Evolutionary conservation across 2,329 filamentous ascomycete species (phyloP).

Genomic region (Microthyrium microscopicum): DNA sequence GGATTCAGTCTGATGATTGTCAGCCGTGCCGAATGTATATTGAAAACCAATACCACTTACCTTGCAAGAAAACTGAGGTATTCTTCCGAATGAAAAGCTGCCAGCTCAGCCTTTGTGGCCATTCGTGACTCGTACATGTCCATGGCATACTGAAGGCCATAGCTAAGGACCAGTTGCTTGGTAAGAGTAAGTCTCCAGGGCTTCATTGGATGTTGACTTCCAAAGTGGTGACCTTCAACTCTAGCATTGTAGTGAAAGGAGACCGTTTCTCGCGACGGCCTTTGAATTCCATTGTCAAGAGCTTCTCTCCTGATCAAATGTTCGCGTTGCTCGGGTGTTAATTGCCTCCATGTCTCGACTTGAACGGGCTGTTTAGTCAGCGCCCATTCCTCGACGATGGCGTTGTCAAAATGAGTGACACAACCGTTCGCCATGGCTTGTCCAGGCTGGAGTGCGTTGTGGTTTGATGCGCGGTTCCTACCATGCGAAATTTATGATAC

Average conservation of each 20-base stretch:
- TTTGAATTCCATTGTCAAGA: slow-evolving; percentile 51
- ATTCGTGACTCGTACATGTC: slow-evolving; percentile 75
- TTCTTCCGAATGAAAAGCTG: slow-evolving; percentile 70
- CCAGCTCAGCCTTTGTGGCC: slow-evolving; percentile 76
- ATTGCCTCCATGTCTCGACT: slow-evolving; percentile 8
- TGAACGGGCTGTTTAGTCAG: slow-evolving; percentile 1
- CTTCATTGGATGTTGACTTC: slow-evolving; percentile 96
- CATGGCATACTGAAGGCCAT: slow-evolving; percentile 94
- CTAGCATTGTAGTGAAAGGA: slow-evolving; percentile 92
- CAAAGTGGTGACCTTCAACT: slow-evolving; percentile 94
- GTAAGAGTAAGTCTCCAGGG: slow-evolving; percentile 92
- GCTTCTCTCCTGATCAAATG: slow-evolving; percentile 36
- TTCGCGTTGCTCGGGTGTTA: slow-evolving; percentile 24
- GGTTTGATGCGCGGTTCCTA: background rate
- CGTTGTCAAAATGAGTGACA: slow-evolving; percentile 7
- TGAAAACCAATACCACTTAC: slow-evolving; percentile 11
- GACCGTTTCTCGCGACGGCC: slow-evolving; percentile 74
- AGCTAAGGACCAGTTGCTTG: slow-evolving; percentile 85
- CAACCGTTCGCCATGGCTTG: slow-evolving; percentile 1
- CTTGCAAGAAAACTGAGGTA: slow-evolving; percentile 72
- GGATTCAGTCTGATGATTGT: slow-evolving; percentile 3
- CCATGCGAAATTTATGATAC: background rate
- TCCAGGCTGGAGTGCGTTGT: no score
- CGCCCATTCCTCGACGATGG: slow-evolving; percentile 14
- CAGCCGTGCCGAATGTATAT: background rate